Evolutionary conservation across 441 rosid species (phyloP), one percentile per base, ranked within the genome.

Genomic region (Arabidopsis hybrid): DNA sequence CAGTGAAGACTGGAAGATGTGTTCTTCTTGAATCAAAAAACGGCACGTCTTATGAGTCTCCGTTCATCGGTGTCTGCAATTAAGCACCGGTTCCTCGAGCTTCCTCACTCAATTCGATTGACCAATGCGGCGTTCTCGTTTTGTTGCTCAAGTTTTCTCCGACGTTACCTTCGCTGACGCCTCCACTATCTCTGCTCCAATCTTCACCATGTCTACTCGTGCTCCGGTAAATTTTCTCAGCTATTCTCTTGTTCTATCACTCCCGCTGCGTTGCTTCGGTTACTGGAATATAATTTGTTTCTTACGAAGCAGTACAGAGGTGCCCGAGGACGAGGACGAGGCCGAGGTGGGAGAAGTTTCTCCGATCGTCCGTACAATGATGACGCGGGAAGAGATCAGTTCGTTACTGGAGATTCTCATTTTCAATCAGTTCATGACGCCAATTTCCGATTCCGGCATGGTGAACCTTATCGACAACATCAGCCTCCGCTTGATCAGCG

Each of bases 231-330:
- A 21, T 16, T 59, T 18, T 7, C 39, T 40, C n/a, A 14, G 21
- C 18, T 72, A 45, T 50, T 65, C n/a, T 8, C 4, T 21, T 4
- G 18, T 21, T 21, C 26, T 21, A 21, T 21, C 26, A 21, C 26
- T 21, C 26, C 26, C 26, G 3, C 7, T 71, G 2, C 39, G 68
- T 64, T 34, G 57, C 18, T 49, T 31, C 26, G 53, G 8, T 31
- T 67, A 26, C 50, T 6, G 14, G 53, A 35, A n/a, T 16, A 31
- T 40, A 12, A 1, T 16, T 74, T 50, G 17, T 11, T 52, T 47
- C 43, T 53, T 64, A 67, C 75, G 63, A 26, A 84, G 64, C 89
- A 91, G 95, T 71, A 82, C 81, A 78, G 86, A 65, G 90, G 95
- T 14, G 67, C 4, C 6, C 71, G 18, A 50, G 67, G 6, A 4